Conservation (phyloP, 306 rosid genomes). For the Trifolium pratense region DNA sequence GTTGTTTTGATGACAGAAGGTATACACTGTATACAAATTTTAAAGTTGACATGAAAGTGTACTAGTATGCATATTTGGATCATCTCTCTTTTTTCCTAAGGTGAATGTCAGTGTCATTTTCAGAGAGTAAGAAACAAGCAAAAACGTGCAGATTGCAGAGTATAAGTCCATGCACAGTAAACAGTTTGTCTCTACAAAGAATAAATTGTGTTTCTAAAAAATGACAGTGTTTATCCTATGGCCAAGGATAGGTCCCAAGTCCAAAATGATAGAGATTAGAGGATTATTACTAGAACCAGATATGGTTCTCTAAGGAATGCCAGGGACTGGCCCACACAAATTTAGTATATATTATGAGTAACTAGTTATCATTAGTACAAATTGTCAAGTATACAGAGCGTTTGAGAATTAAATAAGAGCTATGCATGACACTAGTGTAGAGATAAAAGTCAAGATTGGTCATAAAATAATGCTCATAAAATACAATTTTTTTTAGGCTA, state of each 20-base stretch:
- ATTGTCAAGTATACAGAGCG: slow-evolving; percentile 2
- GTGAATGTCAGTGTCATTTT: slow-evolving; percentile 29
- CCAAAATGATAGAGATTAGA: slow-evolving; percentile 1
- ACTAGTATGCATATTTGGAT: slow-evolving; percentile 49
- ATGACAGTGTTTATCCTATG: slow-evolving; percentile 19
- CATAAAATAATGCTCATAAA: slow-evolving; percentile 1
- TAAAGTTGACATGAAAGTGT: slow-evolving; percentile 42
- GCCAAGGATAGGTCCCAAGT: slow-evolving; percentile 32
- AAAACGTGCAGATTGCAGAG: slow-evolving; percentile 9
- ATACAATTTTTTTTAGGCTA: background rate
- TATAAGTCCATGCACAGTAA: slow-evolving; percentile 29
- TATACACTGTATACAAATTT: slow-evolving; percentile 38
- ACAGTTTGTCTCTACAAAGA: slow-evolving; percentile 28
- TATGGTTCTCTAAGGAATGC: slow-evolving; percentile 27
- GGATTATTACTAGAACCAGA: slow-evolving; percentile 29
- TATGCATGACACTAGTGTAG: background rate
- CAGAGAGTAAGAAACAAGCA: slow-evolving; percentile 29
- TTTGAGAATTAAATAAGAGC: slow-evolving; percentile 9
- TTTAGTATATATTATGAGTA: slow-evolving; percentile 17
- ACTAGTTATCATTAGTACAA: slow-evolving; percentile 14
- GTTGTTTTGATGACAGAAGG: slow-evolving; percentile 27
- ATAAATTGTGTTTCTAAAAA: slow-evolving; percentile 19
- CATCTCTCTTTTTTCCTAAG: slow-evolving; percentile 23
- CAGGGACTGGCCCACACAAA: slow-evolving; percentile 28
- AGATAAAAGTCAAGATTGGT: slow-evolving; percentile 16